Evolutionary conservation across 805 yeast genomes (phyloP).

Genomic region (Kodamaea kaohsiungensis): DNA sequence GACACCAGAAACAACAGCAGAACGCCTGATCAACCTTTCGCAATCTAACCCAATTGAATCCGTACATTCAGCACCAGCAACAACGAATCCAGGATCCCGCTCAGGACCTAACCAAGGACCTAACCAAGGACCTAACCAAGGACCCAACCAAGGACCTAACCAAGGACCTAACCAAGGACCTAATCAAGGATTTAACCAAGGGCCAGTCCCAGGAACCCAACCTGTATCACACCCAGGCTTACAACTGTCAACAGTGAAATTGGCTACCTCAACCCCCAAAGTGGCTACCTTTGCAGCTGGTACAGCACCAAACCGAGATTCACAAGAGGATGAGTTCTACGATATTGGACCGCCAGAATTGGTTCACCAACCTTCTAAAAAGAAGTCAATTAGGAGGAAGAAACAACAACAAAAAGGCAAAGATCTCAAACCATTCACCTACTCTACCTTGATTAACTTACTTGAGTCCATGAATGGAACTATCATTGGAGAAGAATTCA

Average conservation of each 20-base stretch:
- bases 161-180: too few relatives aligned
- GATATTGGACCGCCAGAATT: slow-evolving; percentile 40
- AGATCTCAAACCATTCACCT: slow-evolving; percentile 39
- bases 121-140: too few relatives aligned
- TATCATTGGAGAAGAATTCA: slow-evolving; percentile 69
- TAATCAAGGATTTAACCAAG: too few relatives aligned
- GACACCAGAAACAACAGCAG: not conserved
- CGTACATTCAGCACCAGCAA: not conserved
- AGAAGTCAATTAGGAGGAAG: slow-evolving; percentile 20
- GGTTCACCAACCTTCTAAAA: slow-evolving; percentile 30
- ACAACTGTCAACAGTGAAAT: not conserved
- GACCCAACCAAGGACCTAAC: too few relatives aligned
- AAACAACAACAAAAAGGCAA: slow-evolving; percentile 4
- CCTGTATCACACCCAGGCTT: not conserved
- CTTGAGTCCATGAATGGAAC: slow-evolving; percentile 62
- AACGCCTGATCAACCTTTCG: not conserved
- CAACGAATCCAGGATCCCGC: not conserved
- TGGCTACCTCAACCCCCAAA: not conserved
- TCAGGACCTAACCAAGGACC: too few relatives aligned
- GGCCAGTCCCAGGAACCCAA: too few relatives aligned
- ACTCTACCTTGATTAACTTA: slow-evolving; percentile 49
- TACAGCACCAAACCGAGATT: not conserved
- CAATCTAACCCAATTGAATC: not conserved
- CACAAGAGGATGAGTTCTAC: slow-evolving; percentile 30
- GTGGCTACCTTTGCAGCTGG: not conserved